Base-by-base conservation (phyloP, 441 rosid genomes). In the Daphne laureola region DNA sequence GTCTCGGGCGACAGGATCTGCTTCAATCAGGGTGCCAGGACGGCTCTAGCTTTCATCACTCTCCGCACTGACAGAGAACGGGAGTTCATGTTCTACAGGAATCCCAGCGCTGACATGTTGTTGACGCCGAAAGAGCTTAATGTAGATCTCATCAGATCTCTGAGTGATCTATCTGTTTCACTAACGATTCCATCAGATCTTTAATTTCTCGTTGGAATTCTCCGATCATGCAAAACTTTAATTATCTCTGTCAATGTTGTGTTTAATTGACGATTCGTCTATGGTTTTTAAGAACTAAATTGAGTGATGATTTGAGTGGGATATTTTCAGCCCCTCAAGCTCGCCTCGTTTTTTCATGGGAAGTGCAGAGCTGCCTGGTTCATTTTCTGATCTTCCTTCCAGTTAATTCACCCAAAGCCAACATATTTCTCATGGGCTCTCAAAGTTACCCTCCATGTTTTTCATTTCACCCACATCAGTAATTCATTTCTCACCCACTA, bases 51-150 rank as follows among this genome's bases (percentile, higher is more conserved):
- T 26, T 80, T 77, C 26, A 77, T 73, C 4, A 73, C 81, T 31
- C 43, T 70, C 2, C 67, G 78, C 46, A 63, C 77, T 4, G 77
- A 75, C 7, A 83, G 83, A 0, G 83, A 75, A 38, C 65, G 77
- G 1, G 76, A 68, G 54, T 80, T 80, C 67, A 64, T 77, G 77
- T 75, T 75, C 65, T 77, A 71, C 43, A 63, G 77, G 43, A 73
- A 77, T 43, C 80, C 83, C 0, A 80, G 80, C 52, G 86, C 83
- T 13, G 77, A 77, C 41, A 77, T 80, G 79, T 79, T 75, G 66
- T 76, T 77, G 56, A 61, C 55, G 6, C 68, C 82, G 61, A 71
- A 76, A 3, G 84, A 76, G 49, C 79, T 83, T 5, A 69, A 76
- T 46, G 58, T 57, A 11, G 58, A 73, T 42, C 69, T 80, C 3